These are phyloP conservation scores for Lachancea nothofagi DNA, from an alignment of 805 yeast species.

Conservation along the genomic window DNA sequence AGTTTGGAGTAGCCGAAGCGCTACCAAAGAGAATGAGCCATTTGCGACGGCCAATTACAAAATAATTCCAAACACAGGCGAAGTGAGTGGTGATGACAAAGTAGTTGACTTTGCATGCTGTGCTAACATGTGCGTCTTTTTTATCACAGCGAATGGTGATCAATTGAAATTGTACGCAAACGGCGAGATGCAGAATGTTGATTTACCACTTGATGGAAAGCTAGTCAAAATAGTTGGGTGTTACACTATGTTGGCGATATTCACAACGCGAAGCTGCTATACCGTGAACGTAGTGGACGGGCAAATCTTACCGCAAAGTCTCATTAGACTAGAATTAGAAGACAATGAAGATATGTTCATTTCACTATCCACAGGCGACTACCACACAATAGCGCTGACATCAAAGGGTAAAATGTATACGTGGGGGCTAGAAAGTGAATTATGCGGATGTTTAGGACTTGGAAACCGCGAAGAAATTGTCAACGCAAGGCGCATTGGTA, in stretches of 20 bases:
- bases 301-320: conserved; percentile 12
- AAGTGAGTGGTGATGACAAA: conserved; percentile 36
- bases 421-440: conserved; percentile 63
- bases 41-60: conserved; percentile 37
- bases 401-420: conserved; percentile 49
- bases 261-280: conserved; percentile 44
- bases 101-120: conserved; percentile 52
- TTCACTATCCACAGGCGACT: conserved; percentile 63
- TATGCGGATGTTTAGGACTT: conserved; percentile 68
- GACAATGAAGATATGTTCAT: conserved; percentile 43
- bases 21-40: conserved; percentile 26
- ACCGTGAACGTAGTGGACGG: conserved; percentile 20
- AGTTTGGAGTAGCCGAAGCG: conserved; percentile 45
- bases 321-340: conserved; percentile 18
- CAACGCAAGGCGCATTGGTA: conserved; percentile 23
- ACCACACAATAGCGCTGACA: conserved; percentile 61
- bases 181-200: conserved; percentile 18
- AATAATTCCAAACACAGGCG: conserved; percentile 39
- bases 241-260: conserved; percentile 48
- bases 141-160: conserved; percentile 41
- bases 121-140: conserved; percentile 43
- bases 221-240: conserved; percentile 52
- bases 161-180: conserved; percentile 33
- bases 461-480: conserved; percentile 35
- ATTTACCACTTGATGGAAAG: conserved; percentile 25